Evolutionary conservation across 306 rosid genomes (phyloP), one percentile per base, ranked within the genome.

Genomic region (Sophora flavescens): DNA sequence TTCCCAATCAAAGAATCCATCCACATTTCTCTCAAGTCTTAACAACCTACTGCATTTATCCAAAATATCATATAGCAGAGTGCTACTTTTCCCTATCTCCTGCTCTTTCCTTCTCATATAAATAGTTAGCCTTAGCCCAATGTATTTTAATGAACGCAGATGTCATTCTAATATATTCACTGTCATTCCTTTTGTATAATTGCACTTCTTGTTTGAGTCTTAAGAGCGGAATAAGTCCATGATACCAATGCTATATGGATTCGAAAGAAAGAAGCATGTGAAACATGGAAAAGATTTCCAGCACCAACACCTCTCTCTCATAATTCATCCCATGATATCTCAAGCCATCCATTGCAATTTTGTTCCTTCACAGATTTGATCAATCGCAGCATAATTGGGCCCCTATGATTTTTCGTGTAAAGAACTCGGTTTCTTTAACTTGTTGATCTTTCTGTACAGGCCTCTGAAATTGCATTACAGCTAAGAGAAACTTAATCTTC

Each of bases 271-370:
- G 59, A 52, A 64, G 60, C 14, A 60, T 11, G 22, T 30, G 60
- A 57, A 39, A 63, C 57, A 81, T n/a, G 73, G 56, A 26, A 51
- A 78, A 57, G 35, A n/a, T n/a, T 95, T 92, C 99, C 99, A 54
- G 99, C 99, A 78, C 99, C 99, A 68, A 95, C 87, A 12, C n/a
- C 92, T 92, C 80, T 95, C 99, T 82, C 87, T 95, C 68, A 95
- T 83, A 95, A 83, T 73, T 95, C 99, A 33, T 95, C 96, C 99
- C 99, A 95, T 5, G 97, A 84, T 75, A 95, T 95, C 84, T 95
- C 99, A 79, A 95, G 93, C 99, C 99, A 95, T 95, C 97, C 97
- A 92, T 92, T 82, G 99, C 96, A 60, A 83, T 65, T 78, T 81
- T 83, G 83, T 84, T 64, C 76, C 79, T 72, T 76, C 77, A 72